Evolutionary conservation across 1,284 basidiomycete species (phyloP).

Genomic region (Cutaneotrichosporon spelunceum): DNA sequence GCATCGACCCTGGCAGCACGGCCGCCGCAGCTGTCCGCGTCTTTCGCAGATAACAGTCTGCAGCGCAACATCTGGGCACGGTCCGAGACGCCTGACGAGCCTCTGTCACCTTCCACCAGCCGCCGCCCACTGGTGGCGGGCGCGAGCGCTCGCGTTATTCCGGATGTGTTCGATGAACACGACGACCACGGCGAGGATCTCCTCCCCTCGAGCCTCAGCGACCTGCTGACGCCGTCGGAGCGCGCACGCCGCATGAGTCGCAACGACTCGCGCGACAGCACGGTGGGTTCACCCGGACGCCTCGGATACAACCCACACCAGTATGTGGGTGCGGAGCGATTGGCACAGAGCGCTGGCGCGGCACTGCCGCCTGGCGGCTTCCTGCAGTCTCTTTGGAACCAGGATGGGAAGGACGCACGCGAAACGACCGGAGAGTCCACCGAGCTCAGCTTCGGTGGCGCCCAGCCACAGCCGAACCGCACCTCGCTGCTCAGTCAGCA

Average conservation of each 20-base stretch:
- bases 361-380: conserved; percentile 42
- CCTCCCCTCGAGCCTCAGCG: conserved; percentile 77
- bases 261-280: conserved; percentile 44
- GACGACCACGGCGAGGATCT: conserved; percentile 78
- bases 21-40: conserved; percentile 38
- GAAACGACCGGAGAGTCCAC: conserved; percentile 13
- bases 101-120: conserved; percentile 32
- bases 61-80: conserved; percentile 44
- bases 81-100: conserved; percentile 40
- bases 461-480: conserved; percentile 26
- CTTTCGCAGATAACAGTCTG: conserved; percentile 36
- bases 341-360: conserved; percentile 49
- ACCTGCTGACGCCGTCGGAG: conserved; percentile 81
- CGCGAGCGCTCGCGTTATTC: conserved; percentile 23
- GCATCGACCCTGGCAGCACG: conserved; percentile 22
- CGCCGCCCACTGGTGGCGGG: conserved; percentile 27
- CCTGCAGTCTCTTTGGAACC: conserved; percentile 46
- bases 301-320: conserved; percentile 28
- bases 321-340: conserved; percentile 30
- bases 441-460: conserved; percentile 35
- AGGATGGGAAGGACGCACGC: conserved; percentile 45
- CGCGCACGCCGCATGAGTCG: conserved; percentile 70
- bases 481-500: conserved; percentile 41
- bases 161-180: conserved; percentile 35
- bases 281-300: conserved; percentile 30